These are phyloP conservation scores for Talaromyces sp. DNA, from an alignment of 2,329 filamentous ascomycete species.

Conservation along the genomic window DNA sequence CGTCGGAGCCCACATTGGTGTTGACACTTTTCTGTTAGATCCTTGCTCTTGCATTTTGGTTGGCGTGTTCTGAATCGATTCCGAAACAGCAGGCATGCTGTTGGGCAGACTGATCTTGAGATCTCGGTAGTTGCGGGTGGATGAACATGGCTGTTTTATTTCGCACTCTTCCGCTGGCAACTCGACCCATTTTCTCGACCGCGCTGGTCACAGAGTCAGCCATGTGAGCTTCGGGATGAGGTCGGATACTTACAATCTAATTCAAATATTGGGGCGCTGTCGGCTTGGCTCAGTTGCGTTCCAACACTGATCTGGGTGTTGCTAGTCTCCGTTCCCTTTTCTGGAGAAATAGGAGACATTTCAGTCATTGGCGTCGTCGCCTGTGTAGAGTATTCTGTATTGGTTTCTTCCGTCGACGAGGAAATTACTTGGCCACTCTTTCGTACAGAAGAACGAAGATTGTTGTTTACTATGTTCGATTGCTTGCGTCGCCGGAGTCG, in stretches of 20 bases:
- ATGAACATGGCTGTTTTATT: neutral
- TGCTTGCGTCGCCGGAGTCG: neutral
- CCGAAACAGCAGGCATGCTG: neutral
- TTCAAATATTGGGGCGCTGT: constrained; percentile 6
- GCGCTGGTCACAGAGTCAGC: constrained; percentile 2
- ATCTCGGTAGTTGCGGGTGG: neutral
- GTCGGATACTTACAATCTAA: constrained; percentile 5
- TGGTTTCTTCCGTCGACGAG: neutral
- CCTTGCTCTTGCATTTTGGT: neutral
- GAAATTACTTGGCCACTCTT: neutral
- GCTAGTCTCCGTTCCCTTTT: neutral
- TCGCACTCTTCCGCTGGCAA: constrained; percentile 4
- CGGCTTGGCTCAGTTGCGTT: neutral
- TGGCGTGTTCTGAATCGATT: constrained; percentile 6
- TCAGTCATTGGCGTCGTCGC: neutral
- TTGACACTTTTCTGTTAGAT: neutral
- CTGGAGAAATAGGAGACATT: neutral
- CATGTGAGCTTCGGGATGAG: neutral
- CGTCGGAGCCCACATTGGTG: neutral
- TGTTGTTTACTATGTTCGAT: neutral
- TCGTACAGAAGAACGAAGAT: neutral
- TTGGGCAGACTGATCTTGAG: neutral
- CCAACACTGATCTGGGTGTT: neutral
- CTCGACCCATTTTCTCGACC: constrained; percentile 1
- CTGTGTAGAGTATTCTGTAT: neutral